Evolutionary conservation across 2,329 filamentous ascomycete species (phyloP).

Genomic region (Aureobasidium leucospermi): DNA sequence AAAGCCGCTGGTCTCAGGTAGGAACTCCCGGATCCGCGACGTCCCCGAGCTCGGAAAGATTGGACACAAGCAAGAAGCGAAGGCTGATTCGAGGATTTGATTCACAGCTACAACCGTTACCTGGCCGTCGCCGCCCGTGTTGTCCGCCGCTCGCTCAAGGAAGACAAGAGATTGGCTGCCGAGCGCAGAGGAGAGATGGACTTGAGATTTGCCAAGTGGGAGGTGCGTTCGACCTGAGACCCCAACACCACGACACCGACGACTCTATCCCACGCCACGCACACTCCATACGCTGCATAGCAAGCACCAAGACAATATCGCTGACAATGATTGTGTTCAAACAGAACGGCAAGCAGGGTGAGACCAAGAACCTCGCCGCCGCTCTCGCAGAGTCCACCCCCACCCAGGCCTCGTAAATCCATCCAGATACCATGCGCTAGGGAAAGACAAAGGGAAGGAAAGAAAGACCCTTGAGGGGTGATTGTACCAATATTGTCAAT

Average conservation of each 20-base stretch:
- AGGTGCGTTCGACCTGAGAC: conserved; percentile 55
- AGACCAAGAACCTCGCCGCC: conserved; percentile 61
- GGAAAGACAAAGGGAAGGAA: not conserved
- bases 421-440: conserved; percentile 2
- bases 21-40: conserved; percentile 28
- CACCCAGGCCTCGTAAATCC: conserved; percentile 8
- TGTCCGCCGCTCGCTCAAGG: conserved; percentile 94
- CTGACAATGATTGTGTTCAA: conserved; percentile 8
- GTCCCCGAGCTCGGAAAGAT: not conserved
- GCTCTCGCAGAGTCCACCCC: conserved; percentile 38
- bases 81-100: not conserved
- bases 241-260: not conserved
- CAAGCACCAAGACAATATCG: not conserved
- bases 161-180: conserved; percentile 77
- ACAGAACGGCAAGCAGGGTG: conserved; percentile 95
- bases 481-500: conserved; percentile 11
- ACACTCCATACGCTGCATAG: not conserved
- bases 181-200: conserved; percentile 89
- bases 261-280: not conserved
- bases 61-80: not conserved
- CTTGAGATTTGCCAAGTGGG: conserved; percentile 87
- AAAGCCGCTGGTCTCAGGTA: conserved; percentile 97
- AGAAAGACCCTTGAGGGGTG: not conserved
- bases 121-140: conserved; percentile 88
- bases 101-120: conserved; percentile 96